phyloP scores from a whole-genome alignment of 2,329 filamentous ascomycete genomes.

The Colletotrichum tofieldiae region DNA sequence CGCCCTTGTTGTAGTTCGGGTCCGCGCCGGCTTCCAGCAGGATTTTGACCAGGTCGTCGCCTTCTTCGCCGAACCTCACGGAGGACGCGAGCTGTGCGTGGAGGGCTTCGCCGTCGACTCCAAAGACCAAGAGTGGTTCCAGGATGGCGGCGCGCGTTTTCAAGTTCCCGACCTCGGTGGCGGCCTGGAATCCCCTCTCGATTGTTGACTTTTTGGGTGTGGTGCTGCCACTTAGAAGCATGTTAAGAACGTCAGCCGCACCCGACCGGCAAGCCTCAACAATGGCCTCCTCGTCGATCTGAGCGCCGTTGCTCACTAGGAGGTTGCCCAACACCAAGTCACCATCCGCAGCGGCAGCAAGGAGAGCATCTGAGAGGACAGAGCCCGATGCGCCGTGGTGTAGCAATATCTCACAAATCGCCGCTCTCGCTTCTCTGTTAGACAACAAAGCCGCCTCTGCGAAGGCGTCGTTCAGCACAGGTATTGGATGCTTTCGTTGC shows the following conservation, averaged over 20 bases:
- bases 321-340: constrained; percentile 67
- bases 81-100: constrained; percentile 69
- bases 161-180: constrained; percentile 67
- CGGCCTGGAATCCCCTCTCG: constrained; percentile 68
- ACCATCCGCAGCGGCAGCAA: constrained; percentile 67
- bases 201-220: constrained; percentile 60
- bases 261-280: constrained; percentile 69
- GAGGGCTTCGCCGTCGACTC: constrained; percentile 66
- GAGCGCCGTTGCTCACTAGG: constrained; percentile 68
- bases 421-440: constrained; percentile 57
- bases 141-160: constrained; percentile 66
- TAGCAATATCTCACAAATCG: constrained; percentile 63
- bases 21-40: constrained; percentile 64
- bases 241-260: constrained; percentile 63
- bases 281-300: constrained; percentile 67
- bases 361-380: constrained; percentile 65
- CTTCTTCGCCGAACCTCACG: constrained; percentile 65
- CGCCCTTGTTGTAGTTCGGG: constrained; percentile 69
- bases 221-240: constrained; percentile 62
- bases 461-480: constrained; percentile 60
- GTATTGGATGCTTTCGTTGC: constrained; percentile 53
- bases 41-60: constrained; percentile 64
- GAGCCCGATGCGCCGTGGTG: constrained; percentile 62
- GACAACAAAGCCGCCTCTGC: constrained; percentile 59
- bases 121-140: constrained; percentile 64